Evolutionary conservation across 345 rosid species (phyloP).

Genomic region (Salix koriyanagi): DNA sequence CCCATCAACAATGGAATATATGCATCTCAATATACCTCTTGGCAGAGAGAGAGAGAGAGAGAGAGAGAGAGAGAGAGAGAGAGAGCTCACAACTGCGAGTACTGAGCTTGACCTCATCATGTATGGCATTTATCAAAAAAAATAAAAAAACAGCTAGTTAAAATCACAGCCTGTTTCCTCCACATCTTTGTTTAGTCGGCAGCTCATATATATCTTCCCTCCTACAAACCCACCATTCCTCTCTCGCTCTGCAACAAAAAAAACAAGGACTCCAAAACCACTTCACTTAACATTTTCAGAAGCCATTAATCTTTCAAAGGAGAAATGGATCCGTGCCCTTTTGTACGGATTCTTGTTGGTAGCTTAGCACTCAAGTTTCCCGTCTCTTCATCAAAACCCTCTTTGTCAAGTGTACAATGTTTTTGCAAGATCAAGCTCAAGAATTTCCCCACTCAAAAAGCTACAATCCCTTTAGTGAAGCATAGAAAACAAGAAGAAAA

Average conservation of each 20-base stretch:
- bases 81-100: neutral
- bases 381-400: constrained; percentile 27
- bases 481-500: constrained; percentile 14
- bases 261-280: neutral
- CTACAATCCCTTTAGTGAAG: constrained; percentile 34
- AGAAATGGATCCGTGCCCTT: constrained; percentile 93
- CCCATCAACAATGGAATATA: neutral
- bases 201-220: neutral
- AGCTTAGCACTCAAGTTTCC: constrained; percentile 65
- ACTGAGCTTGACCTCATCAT: constrained; percentile 1
- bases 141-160: constrained; percentile 36
- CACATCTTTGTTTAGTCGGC: neutral
- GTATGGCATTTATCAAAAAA: neutral
- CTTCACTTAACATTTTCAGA: neutral
- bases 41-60: no score
- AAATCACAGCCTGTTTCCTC: constrained; percentile 62
- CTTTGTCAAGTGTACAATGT: constrained; percentile 32
- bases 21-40: neutral
- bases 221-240: neutral
- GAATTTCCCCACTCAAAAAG: constrained; percentile 42
- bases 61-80: neutral
- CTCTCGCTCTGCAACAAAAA: neutral
- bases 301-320: neutral
- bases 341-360: constrained; percentile 72
- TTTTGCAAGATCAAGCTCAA: constrained; percentile 65